These are phyloP conservation scores for Oenanthe javanica DNA, from an alignment of 140 eudicot genomes.

Conservation along the genomic window DNA sequence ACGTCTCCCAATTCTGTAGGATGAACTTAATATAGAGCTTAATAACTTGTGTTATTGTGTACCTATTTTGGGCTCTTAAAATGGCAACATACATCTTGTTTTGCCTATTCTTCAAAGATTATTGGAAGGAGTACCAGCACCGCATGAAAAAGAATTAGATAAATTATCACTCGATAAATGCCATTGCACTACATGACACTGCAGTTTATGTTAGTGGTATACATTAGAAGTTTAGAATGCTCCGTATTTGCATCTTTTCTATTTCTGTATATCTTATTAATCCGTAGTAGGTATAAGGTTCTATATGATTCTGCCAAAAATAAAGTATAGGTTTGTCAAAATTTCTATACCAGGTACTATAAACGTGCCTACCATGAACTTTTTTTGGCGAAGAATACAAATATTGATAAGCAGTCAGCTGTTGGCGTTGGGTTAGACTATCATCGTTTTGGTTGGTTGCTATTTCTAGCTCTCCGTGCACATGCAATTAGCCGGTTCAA, in stretches of 20 bases:
- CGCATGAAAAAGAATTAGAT: neutral
- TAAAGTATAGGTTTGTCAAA: neutral
- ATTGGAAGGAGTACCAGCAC: neutral
- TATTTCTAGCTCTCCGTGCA: conserved; percentile 78
- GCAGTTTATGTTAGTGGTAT: neutral
- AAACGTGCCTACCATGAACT: conserved; percentile 52
- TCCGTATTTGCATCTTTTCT: neutral
- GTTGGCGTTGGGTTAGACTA: conserved; percentile 33
- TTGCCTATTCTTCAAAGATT: neutral
- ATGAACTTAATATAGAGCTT: neutral
- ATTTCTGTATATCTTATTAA: neutral
- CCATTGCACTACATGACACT: neutral
- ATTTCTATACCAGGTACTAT: conserved; percentile 47
- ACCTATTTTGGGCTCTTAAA: neutral
- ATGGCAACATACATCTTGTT: neutral
- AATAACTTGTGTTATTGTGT: neutral
- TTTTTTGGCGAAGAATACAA: conserved; percentile 35
- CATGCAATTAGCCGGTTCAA: conserved; percentile 75
- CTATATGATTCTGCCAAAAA: neutral
- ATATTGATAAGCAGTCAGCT: conserved; percentile 33
- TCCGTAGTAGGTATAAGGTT: neutral
- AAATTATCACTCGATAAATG: neutral
- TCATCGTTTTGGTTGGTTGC: conserved; percentile 88
- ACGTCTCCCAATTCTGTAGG: neutral
- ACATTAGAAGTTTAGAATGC: too few species aligned